Conservation (phyloP, 192 early-diverging fungal species). For the Pecoramyces ruminantium region DNA sequence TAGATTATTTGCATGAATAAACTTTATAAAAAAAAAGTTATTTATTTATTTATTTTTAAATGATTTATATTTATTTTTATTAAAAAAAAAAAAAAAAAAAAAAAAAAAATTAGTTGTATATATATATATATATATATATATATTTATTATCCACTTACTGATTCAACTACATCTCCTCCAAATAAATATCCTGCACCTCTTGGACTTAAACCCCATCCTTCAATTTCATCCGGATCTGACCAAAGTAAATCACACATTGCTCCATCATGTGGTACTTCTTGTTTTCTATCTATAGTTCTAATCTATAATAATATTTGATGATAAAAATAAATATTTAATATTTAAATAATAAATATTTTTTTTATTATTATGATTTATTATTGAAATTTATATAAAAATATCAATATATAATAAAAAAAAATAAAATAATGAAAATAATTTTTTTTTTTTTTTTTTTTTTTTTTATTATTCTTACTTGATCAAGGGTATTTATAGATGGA, state of each 20-base stretch:
- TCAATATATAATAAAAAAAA: too few relatives aligned
- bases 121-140: too few relatives aligned
- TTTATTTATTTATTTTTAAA: neutral
- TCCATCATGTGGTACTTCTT: constrained; percentile 95
- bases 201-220: constrained; percentile 87
- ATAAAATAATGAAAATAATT: too few relatives aligned
- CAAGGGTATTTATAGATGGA: constrained; percentile 78
- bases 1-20: constrained; percentile 37
- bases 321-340: too few relatives aligned
- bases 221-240: constrained; percentile 88
- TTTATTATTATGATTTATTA: too few relatives aligned
- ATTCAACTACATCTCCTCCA: constrained; percentile 75
- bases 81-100: too few relatives aligned
- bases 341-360: too few relatives aligned
- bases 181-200: constrained; percentile 97
- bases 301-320: neutral
- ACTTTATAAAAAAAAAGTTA: constrained; percentile 6
- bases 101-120: too few relatives aligned
- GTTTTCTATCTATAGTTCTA: constrained; percentile 6
- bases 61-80: too few relatives aligned
- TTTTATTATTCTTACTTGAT: constrained; percentile 26
- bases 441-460: too few relatives aligned
- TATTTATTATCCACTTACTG: constrained; percentile 16
- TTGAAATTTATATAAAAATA: too few relatives aligned
- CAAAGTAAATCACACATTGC: constrained; percentile 95